Base-by-base conservation (phyloP, 2,329 filamentous ascomycete species). In the Exophiala sp. region DNA sequence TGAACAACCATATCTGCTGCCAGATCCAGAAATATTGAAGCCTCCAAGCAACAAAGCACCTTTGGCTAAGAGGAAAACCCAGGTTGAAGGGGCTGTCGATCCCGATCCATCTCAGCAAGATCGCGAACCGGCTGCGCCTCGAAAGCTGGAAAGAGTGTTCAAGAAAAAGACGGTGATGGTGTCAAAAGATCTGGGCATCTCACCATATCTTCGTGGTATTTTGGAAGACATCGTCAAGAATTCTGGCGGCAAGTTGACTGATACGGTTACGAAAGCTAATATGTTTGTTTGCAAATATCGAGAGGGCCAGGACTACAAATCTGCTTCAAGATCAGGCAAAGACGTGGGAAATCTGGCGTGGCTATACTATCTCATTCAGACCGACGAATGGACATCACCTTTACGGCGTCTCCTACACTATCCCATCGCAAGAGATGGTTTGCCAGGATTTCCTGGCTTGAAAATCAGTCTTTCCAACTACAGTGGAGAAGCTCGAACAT, bases 391-490 rank as follows among this genome's bases (percentile, higher is more conserved):
- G 89, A 92, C 89, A 1, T 91, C 88, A 10, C 92, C 94, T 0
- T 76, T 91, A 54, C 83, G 84, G 40, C 85, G 90, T 46, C 78
- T 97, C 29, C 77, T 99, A 20, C 94, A 99, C 68, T 99, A 99
- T 62, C 94, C 94, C 0, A 68, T 95, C 11, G 88, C 91, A 4
- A 82, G 81, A 43, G 69, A 85, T 7, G 89, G 89, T 1, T 84
- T 99, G 34, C 83, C 86, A 0, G 91, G 89, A 0, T 96, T 99
- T 66, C 71, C 87, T 54, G 77, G 80, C 6, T 78, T 88, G 69
- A 83, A 80, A 47, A 94, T 99, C 65, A 96, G 91, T 53, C 79
- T 99, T 5, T 97, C 94, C 5, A 99, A 97, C 70, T 99, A 99
- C 68, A 90, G 90, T 42, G 94, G 94, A 32, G 94, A 99, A 70